phyloP scores from a whole-genome alignment of 495 filamentous ascomycete genomes.

The Aspergillus ellipticus region DNA sequence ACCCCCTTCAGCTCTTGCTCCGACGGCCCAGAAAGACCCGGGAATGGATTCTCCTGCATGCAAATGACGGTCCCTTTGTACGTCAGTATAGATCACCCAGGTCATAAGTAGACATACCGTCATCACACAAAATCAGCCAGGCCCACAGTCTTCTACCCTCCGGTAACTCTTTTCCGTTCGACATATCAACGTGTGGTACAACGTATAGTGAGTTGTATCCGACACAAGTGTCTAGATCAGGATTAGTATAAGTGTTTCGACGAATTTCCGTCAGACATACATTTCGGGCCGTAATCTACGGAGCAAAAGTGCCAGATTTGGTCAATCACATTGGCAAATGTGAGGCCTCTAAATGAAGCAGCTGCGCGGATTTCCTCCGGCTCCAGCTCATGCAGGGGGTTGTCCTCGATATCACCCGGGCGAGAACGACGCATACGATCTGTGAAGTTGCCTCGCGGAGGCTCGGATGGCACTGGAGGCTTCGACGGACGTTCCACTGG shows the following conservation, averaged over 20 bases:
- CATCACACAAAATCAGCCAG: slow-evolving; percentile 79
- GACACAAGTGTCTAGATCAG: slow-evolving; percentile 62
- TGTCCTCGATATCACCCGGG: slow-evolving; percentile 33
- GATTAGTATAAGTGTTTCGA: neutral
- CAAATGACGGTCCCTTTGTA: slow-evolving; percentile 64
- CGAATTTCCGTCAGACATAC: slow-evolving; percentile 25
- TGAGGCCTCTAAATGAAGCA: slow-evolving; percentile 29
- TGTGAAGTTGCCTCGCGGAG: slow-evolving; percentile 15
- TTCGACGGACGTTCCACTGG: slow-evolving; percentile 33
- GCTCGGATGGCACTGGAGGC: slow-evolving; percentile 6
- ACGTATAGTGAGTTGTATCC: slow-evolving; percentile 79
- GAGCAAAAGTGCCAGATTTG: slow-evolving; percentile 66
- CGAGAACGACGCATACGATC: slow-evolving; percentile 12
- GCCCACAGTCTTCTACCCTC: slow-evolving; percentile 66
- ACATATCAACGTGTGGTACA: slow-evolving; percentile 31
- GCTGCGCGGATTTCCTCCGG: slow-evolving; percentile 20
- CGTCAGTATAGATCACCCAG: slow-evolving; percentile 6
- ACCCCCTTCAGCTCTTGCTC: slow-evolving; percentile 33
- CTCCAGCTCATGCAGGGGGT: slow-evolving; percentile 24
- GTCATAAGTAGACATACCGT: slow-evolving; percentile 49
- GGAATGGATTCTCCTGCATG: slow-evolving; percentile 69
- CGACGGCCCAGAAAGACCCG: slow-evolving; percentile 25
- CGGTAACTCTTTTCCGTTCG: slow-evolving; percentile 49
- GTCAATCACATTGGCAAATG: slow-evolving; percentile 48
- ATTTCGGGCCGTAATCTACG: slow-evolving; percentile 56